Percentiles rank a stretch among this genome's conserved stretches.
Conservation (phyloP, 169 alveolate genomes). For the Babesia gibsoni region DNA sequence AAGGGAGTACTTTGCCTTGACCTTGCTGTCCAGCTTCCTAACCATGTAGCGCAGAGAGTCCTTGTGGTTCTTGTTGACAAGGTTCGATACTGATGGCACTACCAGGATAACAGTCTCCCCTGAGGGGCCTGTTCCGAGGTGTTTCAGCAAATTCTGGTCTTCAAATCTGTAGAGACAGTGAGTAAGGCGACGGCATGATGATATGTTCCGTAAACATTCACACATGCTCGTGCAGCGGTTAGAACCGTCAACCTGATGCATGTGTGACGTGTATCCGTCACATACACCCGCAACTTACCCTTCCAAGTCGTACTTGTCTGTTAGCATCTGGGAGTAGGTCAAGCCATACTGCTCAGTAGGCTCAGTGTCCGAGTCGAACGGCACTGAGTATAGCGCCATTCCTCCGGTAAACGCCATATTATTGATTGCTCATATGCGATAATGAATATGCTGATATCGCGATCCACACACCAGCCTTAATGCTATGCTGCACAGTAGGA, state of each 20-base stretch:
- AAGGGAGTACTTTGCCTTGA: constrained; percentile 35
- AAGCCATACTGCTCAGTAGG: constrained; percentile 45
- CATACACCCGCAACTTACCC: constrained; percentile 44
- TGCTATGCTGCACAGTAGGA: not conserved
- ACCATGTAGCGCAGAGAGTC: constrained; percentile 39
- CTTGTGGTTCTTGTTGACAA: constrained; percentile 31
- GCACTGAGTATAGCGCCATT: constrained; percentile 13
- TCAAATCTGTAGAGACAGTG: constrained; percentile 25
- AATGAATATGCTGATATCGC: not conserved
- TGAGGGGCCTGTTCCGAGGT: constrained; percentile 48
- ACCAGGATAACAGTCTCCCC: constrained; percentile 43
- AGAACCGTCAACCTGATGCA: no score
- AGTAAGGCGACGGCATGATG: not conserved
- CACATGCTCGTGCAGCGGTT: not conserved
- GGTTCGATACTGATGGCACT: constrained; percentile 52
- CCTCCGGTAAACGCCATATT: constrained; percentile 30
- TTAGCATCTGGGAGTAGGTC: constrained; percentile 23
- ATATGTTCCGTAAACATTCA: not conserved
- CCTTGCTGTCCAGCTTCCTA: constrained; percentile 24
- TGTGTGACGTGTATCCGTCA: no score
- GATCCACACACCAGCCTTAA: not conserved
- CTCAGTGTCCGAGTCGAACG: constrained; percentile 64
- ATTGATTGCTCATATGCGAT: not conserved
- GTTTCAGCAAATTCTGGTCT: constrained; percentile 33
- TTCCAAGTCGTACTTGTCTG: constrained; percentile 18